A percentile compares a stretch with the other conserved stretches of the same genome.
Evolutionary conservation across 192 early-diverging fungal genomes (phyloP).

Genomic region (Spinellus fusiger): DNA sequence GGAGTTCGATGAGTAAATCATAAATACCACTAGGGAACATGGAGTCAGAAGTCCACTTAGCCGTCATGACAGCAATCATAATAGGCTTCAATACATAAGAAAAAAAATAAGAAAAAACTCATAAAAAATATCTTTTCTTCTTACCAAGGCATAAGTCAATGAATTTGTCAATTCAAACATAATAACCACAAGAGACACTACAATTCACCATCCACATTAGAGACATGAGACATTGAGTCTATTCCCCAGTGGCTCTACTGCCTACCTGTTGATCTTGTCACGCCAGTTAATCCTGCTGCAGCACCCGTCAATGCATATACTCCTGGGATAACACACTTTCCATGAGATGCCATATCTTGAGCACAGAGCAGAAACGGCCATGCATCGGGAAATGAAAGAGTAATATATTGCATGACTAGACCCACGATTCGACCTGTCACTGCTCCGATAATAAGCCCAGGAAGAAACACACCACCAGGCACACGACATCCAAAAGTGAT

Average conservation of each 20-base stretch:
- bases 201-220: neutral
- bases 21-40: constrained; percentile 62
- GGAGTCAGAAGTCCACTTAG: constrained; percentile 74
- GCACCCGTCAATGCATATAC: constrained; percentile 95
- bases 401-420: constrained; percentile 63
- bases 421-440: constrained; percentile 88
- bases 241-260: neutral
- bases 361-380: constrained; percentile 73
- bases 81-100: constrained; percentile 17
- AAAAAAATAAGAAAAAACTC: constrained; percentile 4
- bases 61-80: constrained; percentile 30
- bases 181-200: constrained; percentile 85
- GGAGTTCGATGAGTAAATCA: constrained; percentile 63
- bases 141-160: constrained; percentile 74
- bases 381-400: constrained; percentile 50
- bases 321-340: constrained; percentile 84
- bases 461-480: constrained; percentile 92
- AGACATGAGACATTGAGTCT: neutral
- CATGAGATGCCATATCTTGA: constrained; percentile 49
- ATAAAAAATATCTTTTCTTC: neutral
- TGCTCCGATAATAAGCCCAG: constrained; percentile 92
- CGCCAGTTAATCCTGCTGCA: constrained; percentile 79
- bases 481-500: constrained; percentile 69
- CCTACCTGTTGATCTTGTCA: constrained; percentile 75
- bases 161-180: constrained; percentile 99